These are phyloP conservation scores for Candida oleophila DNA, from an alignment of 805 yeast genomes.

Conservation along the genomic window DNA sequence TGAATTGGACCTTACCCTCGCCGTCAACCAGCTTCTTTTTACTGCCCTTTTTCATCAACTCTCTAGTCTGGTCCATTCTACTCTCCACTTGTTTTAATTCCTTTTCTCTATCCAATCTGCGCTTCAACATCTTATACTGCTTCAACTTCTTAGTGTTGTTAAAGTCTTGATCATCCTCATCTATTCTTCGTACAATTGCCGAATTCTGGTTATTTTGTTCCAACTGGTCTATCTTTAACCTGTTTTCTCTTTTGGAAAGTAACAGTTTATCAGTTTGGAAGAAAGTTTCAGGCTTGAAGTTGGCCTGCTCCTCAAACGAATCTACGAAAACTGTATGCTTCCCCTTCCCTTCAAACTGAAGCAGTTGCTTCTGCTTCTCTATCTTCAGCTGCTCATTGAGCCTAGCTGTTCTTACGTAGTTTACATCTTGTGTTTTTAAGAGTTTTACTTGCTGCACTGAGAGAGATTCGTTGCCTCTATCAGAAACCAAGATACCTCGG, in stretches of 20 bases:
- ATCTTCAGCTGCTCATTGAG: slow-evolving; percentile 67
- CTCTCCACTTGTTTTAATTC: slow-evolving; percentile 68
- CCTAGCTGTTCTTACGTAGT: slow-evolving; percentile 77
- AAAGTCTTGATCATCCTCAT: slow-evolving; percentile 23
- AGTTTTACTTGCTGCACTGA: slow-evolving; percentile 75
- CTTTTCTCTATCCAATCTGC: slow-evolving; percentile 65
- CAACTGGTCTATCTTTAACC: slow-evolving; percentile 64
- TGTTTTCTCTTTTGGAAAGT: slow-evolving; percentile 65
- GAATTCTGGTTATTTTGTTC: slow-evolving; percentile 27
- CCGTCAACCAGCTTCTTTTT: slow-evolving; percentile 70
- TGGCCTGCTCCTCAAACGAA: slow-evolving; percentile 48
- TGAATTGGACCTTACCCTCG: slow-evolving; percentile 69
- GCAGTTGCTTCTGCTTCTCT: slow-evolving; percentile 49
- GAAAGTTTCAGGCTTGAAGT: slow-evolving; percentile 61
- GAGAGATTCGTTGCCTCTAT: slow-evolving; percentile 61
- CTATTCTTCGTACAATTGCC: slow-evolving; percentile 27
- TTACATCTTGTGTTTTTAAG: slow-evolving; percentile 86
- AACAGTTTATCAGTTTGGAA: slow-evolving; percentile 71
- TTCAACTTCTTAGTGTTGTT: slow-evolving; percentile 56
- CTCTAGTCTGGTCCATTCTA: slow-evolving; percentile 75
- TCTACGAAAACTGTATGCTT: slow-evolving; percentile 87
- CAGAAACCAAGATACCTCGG: slow-evolving; percentile 64
- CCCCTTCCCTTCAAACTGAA: slow-evolving; percentile 59
- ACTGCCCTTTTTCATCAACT: slow-evolving; percentile 86
- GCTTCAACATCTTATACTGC: slow-evolving; percentile 58